Conservation (phyloP, 768 basidiomycete genomes). For the Macrolepiota albuminosa region DNA sequence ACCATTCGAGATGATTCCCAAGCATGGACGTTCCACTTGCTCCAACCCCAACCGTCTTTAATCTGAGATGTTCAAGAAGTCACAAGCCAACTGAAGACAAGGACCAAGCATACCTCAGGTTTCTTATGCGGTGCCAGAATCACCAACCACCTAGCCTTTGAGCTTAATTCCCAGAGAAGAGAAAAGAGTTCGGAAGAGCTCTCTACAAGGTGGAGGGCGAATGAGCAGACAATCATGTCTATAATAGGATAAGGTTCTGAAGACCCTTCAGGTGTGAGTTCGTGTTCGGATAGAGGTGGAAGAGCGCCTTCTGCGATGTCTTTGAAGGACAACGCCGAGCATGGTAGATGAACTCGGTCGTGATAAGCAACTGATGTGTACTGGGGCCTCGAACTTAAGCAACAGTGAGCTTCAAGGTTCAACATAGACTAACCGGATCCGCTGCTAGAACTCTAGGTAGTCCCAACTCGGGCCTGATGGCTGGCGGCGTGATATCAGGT, state of each 20-base stretch:
- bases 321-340: conserved; percentile 55
- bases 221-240: conserved; percentile 70
- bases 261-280: neutral
- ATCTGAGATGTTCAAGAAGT: conserved; percentile 33
- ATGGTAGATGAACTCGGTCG: conserved; percentile 48
- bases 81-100: neutral
- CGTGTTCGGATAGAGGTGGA: conserved; percentile 27
- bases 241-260: conserved; percentile 18
- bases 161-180: conserved; percentile 60
- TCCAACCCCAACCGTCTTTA: conserved; percentile 65
- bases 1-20: conserved; percentile 41
- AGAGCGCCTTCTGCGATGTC: conserved; percentile 56
- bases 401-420: neutral
- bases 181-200: conserved; percentile 58
- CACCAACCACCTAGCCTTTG: conserved; percentile 58
- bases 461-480: conserved; percentile 29
- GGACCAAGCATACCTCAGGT: conserved; percentile 48
- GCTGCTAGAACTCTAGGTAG: conserved; percentile 35
- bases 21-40: conserved; percentile 49
- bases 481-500: conserved; percentile 22
- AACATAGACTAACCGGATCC: conserved; percentile 43
- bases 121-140: conserved; percentile 74
- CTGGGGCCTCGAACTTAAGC: conserved; percentile 24
- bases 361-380: conserved; percentile 58
- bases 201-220: conserved; percentile 67